A percentile compares a stretch with the other conserved stretches of the same genome.
Evolutionary conservation across 2,329 filamentous ascomycete species (phyloP).

Genomic region (Stagonosporopsis chrysanthemi): DNA sequence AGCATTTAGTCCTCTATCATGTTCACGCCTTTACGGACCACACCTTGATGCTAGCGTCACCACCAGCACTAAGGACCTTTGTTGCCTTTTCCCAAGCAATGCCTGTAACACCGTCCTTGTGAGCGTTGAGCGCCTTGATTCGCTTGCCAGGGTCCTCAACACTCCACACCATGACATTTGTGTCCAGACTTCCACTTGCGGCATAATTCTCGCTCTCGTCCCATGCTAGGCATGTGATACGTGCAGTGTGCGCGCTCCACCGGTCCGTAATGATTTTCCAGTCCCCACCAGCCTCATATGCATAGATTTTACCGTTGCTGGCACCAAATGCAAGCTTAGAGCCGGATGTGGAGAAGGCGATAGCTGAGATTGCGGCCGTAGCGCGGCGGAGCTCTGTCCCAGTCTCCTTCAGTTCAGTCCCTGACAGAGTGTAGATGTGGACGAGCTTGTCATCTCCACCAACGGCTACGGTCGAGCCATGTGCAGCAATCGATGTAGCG

Average conservation of each 20-base stretch:
- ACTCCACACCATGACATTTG: slow-evolving; percentile 92
- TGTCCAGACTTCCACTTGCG: slow-evolving; percentile 86
- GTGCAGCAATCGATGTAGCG: slow-evolving; percentile 75
- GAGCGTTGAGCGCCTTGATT: slow-evolving; percentile 84
- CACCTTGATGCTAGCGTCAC: slow-evolving; percentile 89
- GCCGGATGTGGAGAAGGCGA: slow-evolving; percentile 86
- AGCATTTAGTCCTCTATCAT: background rate
- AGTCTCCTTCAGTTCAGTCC: slow-evolving; percentile 62
- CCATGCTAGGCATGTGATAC: slow-evolving; percentile 77
- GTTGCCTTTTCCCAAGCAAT: slow-evolving; percentile 74
- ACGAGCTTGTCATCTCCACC: slow-evolving; percentile 78
- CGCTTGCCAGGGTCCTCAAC: slow-evolving; percentile 81
- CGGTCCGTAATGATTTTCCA: slow-evolving; percentile 81
- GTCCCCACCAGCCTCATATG: slow-evolving; percentile 69
- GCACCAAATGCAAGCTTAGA: slow-evolving; percentile 82
- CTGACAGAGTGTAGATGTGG: slow-evolving; percentile 73
- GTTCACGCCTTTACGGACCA: slow-evolving; percentile 64
- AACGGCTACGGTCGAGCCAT: slow-evolving; percentile 73
- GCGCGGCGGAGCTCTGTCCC: slow-evolving; percentile 69
- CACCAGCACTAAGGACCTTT: slow-evolving; percentile 80
- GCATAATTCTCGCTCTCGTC: slow-evolving; percentile 77
- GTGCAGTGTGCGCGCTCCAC: slow-evolving; percentile 75
- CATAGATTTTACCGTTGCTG: slow-evolving; percentile 84
- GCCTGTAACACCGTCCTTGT: slow-evolving; percentile 94
- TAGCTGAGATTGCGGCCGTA: slow-evolving; percentile 74